These are phyloP conservation scores for Cytospora mali DNA, from an alignment of 2,329 filamentous ascomycete species.

Conservation along the genomic window DNA sequence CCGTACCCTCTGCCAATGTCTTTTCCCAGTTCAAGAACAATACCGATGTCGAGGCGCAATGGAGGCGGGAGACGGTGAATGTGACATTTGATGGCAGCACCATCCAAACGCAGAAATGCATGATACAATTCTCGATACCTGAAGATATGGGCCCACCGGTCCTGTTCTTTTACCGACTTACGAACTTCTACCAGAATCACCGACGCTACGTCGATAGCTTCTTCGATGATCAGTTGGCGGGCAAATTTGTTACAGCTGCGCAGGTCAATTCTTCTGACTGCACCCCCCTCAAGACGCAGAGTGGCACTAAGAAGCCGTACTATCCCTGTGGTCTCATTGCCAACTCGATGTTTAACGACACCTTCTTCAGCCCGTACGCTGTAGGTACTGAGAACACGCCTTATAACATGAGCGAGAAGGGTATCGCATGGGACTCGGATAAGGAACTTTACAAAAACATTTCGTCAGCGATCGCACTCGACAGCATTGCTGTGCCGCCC, in stretches of 20 bases:
- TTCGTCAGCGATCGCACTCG: conserved; percentile 62
- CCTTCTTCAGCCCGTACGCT: conserved; percentile 68
- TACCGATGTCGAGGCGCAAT: conserved; percentile 43
- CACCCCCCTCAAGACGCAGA: conserved; percentile 66
- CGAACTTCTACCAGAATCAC: conserved; percentile 99
- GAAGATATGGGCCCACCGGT: conserved; percentile 80
- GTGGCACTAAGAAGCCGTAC: conserved; percentile 65
- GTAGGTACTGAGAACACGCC: conserved; percentile 55
- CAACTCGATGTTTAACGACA: conserved; percentile 97
- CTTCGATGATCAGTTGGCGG: conserved; percentile 78
- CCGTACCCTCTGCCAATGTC: conserved; percentile 62
- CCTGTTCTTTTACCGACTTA: conserved; percentile 91
- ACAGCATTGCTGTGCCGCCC: conserved; percentile 76
- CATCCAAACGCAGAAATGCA: conserved; percentile 60
- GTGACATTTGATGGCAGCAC: conserved; percentile 45
- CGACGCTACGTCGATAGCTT: conserved; percentile 93
- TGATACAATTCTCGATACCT: conserved; percentile 76
- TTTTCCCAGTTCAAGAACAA: conserved; percentile 71
- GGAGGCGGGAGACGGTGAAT: conserved; percentile 46
- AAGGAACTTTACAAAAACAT: conserved; percentile 70
- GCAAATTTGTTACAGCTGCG: conserved; percentile 60
- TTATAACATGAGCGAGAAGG: conserved; percentile 77
- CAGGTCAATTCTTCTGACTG: conserved; percentile 72
- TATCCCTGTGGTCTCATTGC: conserved; percentile 96
- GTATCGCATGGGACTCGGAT: conserved; percentile 88